Percentiles rank a stretch among this genome's conserved stretches.
Evolutionary conservation across 2,329 filamentous ascomycete genomes (phyloP).

Genomic region (Didymella keratinophila): DNA sequence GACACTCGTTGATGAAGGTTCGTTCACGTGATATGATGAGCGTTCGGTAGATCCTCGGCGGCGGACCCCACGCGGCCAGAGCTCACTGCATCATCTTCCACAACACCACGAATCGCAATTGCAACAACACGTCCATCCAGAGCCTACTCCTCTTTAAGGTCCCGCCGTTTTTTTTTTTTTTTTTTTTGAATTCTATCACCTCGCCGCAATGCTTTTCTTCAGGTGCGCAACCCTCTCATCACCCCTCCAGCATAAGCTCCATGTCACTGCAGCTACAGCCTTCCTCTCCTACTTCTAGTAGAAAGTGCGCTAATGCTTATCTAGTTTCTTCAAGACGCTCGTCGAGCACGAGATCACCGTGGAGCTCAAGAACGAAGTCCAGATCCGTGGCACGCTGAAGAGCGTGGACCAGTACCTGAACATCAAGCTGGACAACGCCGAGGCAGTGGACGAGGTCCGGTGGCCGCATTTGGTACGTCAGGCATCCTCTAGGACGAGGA

Average conservation of each 20-base stretch:
- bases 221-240: conserved; percentile 49
- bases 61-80: conserved; percentile 30
- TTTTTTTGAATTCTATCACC: background rate
- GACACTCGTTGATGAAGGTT: background rate
- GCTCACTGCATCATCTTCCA: conserved; percentile 11
- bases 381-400: conserved; percentile 93
- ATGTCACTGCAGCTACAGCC: background rate
- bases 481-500: too few species aligned
- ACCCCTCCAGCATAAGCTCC: background rate
- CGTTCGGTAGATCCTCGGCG: conserved; percentile 29
- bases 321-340: conserved; percentile 92
- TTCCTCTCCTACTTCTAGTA: too few species aligned
- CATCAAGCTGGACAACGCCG: conserved; percentile 97
- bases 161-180: too few species aligned
- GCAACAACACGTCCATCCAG: background rate
- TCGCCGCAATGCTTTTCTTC: conserved; percentile 60
- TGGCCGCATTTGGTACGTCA: conserved; percentile 83
- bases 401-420: conserved; percentile 99
- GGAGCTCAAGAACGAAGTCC: conserved; percentile 99
- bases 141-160: too few species aligned
- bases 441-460: conserved; percentile 89
- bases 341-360: conserved; percentile 97
- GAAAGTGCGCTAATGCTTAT: conserved; percentile 4
- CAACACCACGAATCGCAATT: conserved; percentile 8
- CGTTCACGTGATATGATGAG: conserved; percentile 2